Evolutionary conservation across 331 rosid genomes (phyloP), one percentile per base, ranked within the genome.

Genomic region (Telfairia occidentalis): DNA sequence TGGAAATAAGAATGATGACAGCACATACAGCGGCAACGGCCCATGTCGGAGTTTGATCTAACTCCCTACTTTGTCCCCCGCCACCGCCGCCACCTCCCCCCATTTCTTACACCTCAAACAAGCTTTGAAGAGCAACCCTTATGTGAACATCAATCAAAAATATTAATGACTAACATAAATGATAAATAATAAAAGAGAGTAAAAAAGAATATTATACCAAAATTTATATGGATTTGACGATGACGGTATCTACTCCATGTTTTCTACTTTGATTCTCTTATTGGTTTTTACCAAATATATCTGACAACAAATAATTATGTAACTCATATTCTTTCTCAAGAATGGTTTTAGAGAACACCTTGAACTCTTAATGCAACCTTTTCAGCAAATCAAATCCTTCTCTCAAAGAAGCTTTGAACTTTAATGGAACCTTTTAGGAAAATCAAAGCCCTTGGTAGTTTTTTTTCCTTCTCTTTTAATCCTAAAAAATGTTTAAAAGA

Each of bases 11-110:
- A 35, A 94, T 85, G 77, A 94, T 90, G 11, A 83, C 13, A 0
- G 97, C 92, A 50, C 98, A 94, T 74, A 94, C 97, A 0, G 85
- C 82, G n/a, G 98, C 85, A 28, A 94, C 96, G 2, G 98, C 96
- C 97, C 98, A 94, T 18, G 96, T 94, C 0, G 98, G 96, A 0
- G 98, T 94, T 66, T 83, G 73, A 86, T 94, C 98, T 4, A 94
- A 85, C 85, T 83, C 72, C 55, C 95, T 86, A 0, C 13, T 64
- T 21, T 10, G 60, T 5, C 11, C 30, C 9, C 29, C 59, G 13
- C 76, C 88, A 11, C 73, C 73, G 16, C 80, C 86, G 5, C 84
- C 95, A 2, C 89, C 90, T 7, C 61, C 80, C 45, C 58, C 81
- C 84, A 74, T 73, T 82, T 79, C 40, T 15, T 37, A 53, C 13